A percentile compares a stretch with the other conserved stretches of the same genome.
Conservation (phyloP, 2,329 filamentous ascomycete species). For the Apiospora pterosperma region DNA sequence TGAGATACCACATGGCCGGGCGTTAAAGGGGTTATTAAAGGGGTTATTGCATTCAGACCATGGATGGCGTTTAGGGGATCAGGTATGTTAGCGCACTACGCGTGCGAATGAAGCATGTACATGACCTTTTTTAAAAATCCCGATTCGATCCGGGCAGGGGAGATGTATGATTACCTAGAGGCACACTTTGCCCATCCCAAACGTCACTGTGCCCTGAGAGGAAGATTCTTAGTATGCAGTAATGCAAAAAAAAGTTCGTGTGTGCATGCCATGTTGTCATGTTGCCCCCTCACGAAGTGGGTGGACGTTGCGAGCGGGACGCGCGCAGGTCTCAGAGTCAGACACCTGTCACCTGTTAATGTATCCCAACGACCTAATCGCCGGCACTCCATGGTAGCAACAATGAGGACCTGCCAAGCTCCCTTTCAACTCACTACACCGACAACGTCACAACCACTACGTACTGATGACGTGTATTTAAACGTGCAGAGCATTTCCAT, state of each 20-base stretch:
- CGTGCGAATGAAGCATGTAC: not conserved
- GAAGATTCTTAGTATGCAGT: not conserved
- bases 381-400: not conserved
- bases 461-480: not conserved
- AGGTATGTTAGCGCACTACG: too few relatives aligned
- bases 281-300: not conserved
- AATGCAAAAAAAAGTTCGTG: not conserved
- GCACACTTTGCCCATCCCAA: not conserved
- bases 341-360: not conserved
- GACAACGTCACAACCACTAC: not conserved
- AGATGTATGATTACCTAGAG: not conserved
- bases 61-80: not conserved
- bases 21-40: not conserved
- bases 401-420: too few relatives aligned
- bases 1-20: conserved; percentile 5
- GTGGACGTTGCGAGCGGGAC: not conserved
- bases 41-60: not conserved
- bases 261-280: not conserved
- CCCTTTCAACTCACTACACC: not conserved
- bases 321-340: not conserved
- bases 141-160: not conserved
- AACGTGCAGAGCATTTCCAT: not conserved
- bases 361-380: not conserved
- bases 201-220: not conserved
- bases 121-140: not conserved